Evolutionary conservation across 768 basidiomycete species (phyloP).

Genomic region (Leucosporidium scottii): DNA sequence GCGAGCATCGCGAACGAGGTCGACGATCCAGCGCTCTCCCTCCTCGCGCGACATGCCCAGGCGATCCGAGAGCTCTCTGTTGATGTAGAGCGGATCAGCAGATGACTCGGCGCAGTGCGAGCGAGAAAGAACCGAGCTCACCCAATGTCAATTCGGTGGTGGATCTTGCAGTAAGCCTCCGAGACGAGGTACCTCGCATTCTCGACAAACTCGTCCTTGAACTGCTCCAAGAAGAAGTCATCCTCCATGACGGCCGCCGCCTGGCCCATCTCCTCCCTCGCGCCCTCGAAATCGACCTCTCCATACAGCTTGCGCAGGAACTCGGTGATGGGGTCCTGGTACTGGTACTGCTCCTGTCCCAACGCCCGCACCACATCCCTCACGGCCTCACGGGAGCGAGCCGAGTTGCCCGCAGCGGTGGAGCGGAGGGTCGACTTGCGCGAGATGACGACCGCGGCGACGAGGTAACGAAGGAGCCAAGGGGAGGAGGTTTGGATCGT

Average conservation of each 20-base stretch:
- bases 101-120: too few species aligned
- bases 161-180: slow-evolving; percentile 96
- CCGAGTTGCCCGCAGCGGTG: slow-evolving; percentile 38
- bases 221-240: slow-evolving; percentile 90
- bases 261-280: slow-evolving; percentile 55
- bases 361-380: slow-evolving; percentile 87
- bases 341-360: slow-evolving; percentile 92
- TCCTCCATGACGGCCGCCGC: slow-evolving; percentile 77
- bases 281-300: slow-evolving; percentile 93
- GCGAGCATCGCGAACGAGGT: slow-evolving; percentile 92
- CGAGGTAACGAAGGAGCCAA: slow-evolving; percentile 90
- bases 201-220: slow-evolving; percentile 89
- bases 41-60: slow-evolving; percentile 89
- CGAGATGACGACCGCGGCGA: slow-evolving; percentile 84
- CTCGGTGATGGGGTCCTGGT: slow-evolving; percentile 81
- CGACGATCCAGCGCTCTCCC: slow-evolving; percentile 99
- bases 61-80: slow-evolving; percentile 81
- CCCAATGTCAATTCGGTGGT: slow-evolving; percentile 55
- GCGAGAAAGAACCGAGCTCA: too few species aligned
- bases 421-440: slow-evolving; percentile 57
- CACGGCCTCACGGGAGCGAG: slow-evolving; percentile 51
- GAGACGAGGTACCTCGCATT: slow-evolving; percentile 93
- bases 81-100: too few species aligned
- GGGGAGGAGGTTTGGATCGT: slow-evolving; percentile 94
- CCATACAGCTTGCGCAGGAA: slow-evolving; percentile 91